Base-by-base conservation (phyloP, 2,329 filamentous ascomycete genomes). In the Colletotrichum sublineola region DNA sequence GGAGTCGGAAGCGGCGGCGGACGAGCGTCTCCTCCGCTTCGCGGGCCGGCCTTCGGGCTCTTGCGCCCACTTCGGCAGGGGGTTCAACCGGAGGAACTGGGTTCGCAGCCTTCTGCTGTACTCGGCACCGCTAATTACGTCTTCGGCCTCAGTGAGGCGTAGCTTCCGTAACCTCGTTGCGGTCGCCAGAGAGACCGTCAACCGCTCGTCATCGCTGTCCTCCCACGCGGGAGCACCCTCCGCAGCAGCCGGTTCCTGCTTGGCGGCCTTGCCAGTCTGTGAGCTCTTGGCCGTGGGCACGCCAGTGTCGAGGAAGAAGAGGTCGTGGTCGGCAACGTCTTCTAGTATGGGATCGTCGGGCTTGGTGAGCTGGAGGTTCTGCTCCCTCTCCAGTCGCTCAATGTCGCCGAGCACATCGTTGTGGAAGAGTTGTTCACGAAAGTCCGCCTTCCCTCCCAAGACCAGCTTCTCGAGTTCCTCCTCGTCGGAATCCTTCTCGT, bases 121-220 rank as follows among this genome's bases (percentile, higher is more conserved):
- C 81, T 98, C 96, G 74, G 90, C 91, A 60, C 96, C 96, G 76
- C 85, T 94, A 74, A 99, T 90, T 14, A 97, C 80, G 80, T 99
- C 96, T 78, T 99, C 96, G 1, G 89, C 89, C 78, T 96, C 94
- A 2, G 90, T 92, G 63, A 91, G 86, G 73, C 96, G 89, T 74
- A 99, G 86, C 82, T 98, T 98, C 75, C 95, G 90, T 79, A 98
- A 81, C 75, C 93, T 89, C 60, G 91, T 89, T 56, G 92, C 91
- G 36, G 90, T 89, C 4, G 94, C 93, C 50, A 99, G 87, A 18
- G 96, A 98, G 61, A 99, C 88, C 8, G 91, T 89, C 74, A 98
- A 85, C 66, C 94, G 89, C 79, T 98, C 96, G 79, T 99, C 96
- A 77, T 99, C 96, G 81, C 95, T 98, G 80, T 99, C 96, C 76